Percentiles rank a stretch among this genome's conserved stretches.
phyloP scores from a whole-genome alignment of 1,284 basidiomycete species.

The Moniliophthora roreri region DNA sequence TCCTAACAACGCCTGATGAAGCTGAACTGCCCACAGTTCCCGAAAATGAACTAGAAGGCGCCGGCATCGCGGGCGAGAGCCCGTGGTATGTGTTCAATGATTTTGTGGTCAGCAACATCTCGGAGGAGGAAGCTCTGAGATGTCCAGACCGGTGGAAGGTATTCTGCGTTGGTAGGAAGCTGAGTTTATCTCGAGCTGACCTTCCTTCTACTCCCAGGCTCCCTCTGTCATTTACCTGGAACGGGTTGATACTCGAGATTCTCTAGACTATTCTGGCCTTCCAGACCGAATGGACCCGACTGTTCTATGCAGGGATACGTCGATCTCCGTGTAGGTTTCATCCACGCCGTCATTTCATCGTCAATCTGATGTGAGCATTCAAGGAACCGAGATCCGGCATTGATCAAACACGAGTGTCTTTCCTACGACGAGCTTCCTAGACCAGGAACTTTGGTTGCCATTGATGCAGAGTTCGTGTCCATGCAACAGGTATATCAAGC shows the following conservation, averaged over 20 bases:
- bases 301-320: slow-evolving; percentile 85
- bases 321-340: slow-evolving; percentile 63
- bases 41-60: slow-evolving; percentile 48
- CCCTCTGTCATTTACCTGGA: slow-evolving; percentile 90
- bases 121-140: slow-evolving; percentile 84
- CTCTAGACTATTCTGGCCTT: slow-evolving; percentile 67
- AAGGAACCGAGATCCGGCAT: slow-evolving; percentile 73
- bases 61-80: slow-evolving; percentile 34
- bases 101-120: slow-evolving; percentile 85
- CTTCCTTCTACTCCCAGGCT: slow-evolving; percentile 46
- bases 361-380: slow-evolving; percentile 57
- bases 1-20: neutral
- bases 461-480: slow-evolving; percentile 97
- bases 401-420: slow-evolving; percentile 81
- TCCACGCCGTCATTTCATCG: slow-evolving; percentile 1
- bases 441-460: slow-evolving; percentile 87
- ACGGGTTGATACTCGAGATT: slow-evolving; percentile 60
- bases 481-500: slow-evolving; percentile 81
- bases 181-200: neutral
- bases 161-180: no score
- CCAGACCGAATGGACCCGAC: slow-evolving; percentile 68
- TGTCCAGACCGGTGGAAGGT: slow-evolving; percentile 95
- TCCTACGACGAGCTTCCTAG: slow-evolving; percentile 77
- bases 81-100: slow-evolving; percentile 98
- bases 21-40: slow-evolving; percentile 48